Base-by-base conservation (phyloP, 2,329 filamentous ascomycete genomes). In the Setomelanomma holmii region DNA sequence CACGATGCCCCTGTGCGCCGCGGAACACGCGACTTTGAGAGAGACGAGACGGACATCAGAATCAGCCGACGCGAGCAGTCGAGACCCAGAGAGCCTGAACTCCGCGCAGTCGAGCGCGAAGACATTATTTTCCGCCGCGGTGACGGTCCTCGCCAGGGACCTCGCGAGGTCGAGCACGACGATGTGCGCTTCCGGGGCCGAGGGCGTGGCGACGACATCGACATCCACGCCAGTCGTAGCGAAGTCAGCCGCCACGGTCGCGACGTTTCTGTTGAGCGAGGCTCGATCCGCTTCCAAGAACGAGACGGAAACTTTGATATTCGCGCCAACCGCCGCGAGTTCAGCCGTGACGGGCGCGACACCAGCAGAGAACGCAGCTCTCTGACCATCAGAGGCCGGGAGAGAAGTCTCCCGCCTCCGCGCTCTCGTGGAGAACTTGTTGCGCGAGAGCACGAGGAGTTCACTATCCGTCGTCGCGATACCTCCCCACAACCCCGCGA, bases 141-240 rank as follows among this genome's bases (percentile, higher is more conserved):
- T 40, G 73, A 77, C 54, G 74, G 77, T 16, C 55, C 76, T 63
- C 60, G 69, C 30, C 53, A 48, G 36, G 65, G 66, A 21, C 64
- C 70, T 11, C 72, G 72, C 55, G 71, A 74, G 48, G 67, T 69
- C 40, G 69, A 75, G 51, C 65, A 72, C 23, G 80, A 83, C 48
- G 79, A 82, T 56, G 76, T 82, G 50, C 76, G 78, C 51, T 80
- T 83, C 69, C 66, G 78, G 46, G 75, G 75, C 51, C 67, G 71
- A 14, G 55, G 51, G 56, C 68, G 58, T 50, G 64, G 53, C 57
- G 63, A 67, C 54, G 66, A 63, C 54, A 68, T 69, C 23, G 75
- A 79, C 43, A 63, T 66, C 51, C 65, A 58, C 12, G 55, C 64
- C 22, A 56, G 59, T 24, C 64, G 49, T 52, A 63, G 60, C 45